These are phyloP conservation scores for Trypanosoma lewisi DNA, from an alignment of 208 protist genomes.

Conservation along the genomic window DNA sequence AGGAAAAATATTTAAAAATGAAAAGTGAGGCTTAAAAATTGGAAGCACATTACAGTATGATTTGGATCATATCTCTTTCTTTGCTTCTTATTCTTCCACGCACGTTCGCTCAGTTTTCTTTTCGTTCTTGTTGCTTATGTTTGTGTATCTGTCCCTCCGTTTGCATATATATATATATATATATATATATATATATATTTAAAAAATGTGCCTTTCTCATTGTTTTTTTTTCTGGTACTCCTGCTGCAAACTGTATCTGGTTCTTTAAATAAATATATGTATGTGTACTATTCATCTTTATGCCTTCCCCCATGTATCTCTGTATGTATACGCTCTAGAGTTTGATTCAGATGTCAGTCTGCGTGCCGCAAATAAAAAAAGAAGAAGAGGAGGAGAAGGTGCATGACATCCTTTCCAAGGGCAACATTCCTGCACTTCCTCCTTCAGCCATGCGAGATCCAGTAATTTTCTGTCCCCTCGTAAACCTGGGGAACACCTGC, in stretches of 20 bases:
- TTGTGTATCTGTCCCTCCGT: conserved; percentile 2
- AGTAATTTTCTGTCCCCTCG: conserved; percentile 76
- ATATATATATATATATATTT: too few species aligned
- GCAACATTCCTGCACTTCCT: neutral
- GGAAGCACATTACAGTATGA: neutral
- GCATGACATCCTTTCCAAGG: too few species aligned
- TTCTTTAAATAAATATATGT: too few species aligned
- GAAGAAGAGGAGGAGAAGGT: neutral
- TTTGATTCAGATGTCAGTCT: too few species aligned
- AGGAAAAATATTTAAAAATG: neutral
- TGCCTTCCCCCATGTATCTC: too few species aligned
- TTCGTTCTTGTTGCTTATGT: neutral
- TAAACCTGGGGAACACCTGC: conserved; percentile 97
- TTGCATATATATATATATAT: too few species aligned
- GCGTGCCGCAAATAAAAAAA: too few species aligned
- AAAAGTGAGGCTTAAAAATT: conserved; percentile 1
- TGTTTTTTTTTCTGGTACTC: too few species aligned
- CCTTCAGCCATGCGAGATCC: conserved; percentile 10
- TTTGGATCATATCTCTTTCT: neutral
- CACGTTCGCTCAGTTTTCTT: neutral
- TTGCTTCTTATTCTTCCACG: neutral
- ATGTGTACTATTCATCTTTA: too few species aligned
- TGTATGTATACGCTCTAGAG: too few species aligned
- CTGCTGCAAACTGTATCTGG: too few species aligned
- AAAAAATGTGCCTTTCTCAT: too few species aligned